Evolutionary conservation across 2,329 filamentous ascomycete species (phyloP).

Genomic region (Monilinia fructigena): DNA sequence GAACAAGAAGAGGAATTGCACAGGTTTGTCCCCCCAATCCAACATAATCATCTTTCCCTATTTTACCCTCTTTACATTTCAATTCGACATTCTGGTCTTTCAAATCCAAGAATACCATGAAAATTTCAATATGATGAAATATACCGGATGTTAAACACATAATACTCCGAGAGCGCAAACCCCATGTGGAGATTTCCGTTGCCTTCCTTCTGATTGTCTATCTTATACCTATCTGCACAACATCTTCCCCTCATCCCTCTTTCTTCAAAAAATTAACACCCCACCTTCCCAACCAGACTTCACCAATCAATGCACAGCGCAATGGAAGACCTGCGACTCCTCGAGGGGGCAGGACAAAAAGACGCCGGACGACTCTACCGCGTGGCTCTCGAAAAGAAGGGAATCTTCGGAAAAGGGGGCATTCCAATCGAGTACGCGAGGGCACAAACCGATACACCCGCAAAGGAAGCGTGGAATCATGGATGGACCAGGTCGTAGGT

Average conservation of each 20-base stretch:
- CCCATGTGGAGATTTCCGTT: constrained; percentile 21
- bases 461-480: constrained; percentile 85
- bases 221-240: not conserved
- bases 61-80: not conserved
- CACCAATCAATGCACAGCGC: constrained; percentile 81
- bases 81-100: constrained; percentile 8
- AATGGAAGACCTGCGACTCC: constrained; percentile 75
- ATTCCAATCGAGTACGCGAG: constrained; percentile 91
- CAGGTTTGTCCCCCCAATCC: constrained; percentile 47
- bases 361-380: constrained; percentile 75
- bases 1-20: constrained; percentile 69
- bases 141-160: constrained; percentile 22
- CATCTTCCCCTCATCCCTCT: not conserved
- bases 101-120: not conserved
- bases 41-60: not conserved
- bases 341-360: constrained; percentile 53
- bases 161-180: constrained; percentile 21
- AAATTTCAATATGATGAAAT: constrained; percentile 19
- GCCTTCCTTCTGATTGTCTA: constrained; percentile 22
- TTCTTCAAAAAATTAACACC: not conserved
- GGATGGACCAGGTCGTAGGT: constrained; percentile 67
- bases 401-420: constrained; percentile 66
- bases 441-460: constrained; percentile 80
- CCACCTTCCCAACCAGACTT: constrained; percentile 42
- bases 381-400: constrained; percentile 87